Evolutionary conservation across 441 rosid genomes (phyloP).

Genomic region (Manihot esculenta): DNA sequence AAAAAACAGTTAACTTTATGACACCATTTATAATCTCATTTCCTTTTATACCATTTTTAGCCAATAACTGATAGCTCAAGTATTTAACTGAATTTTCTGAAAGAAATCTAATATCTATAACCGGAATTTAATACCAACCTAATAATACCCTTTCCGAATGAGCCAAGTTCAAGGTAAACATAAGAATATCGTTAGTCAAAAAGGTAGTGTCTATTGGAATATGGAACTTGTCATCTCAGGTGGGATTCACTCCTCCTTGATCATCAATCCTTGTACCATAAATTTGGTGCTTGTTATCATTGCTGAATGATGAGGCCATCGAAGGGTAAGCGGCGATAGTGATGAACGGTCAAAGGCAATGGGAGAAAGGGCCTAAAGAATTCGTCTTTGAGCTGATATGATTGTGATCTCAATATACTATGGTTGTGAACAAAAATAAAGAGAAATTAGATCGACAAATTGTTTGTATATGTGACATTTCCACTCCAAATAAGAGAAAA

Average conservation of each 20-base stretch:
- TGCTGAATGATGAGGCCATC: neutral
- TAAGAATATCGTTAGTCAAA: constrained; percentile 33
- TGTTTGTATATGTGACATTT: too few species aligned
- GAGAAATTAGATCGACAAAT: neutral
- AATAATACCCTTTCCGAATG: constrained; percentile 33
- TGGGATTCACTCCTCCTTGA: constrained; percentile 46
- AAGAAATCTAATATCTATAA: constrained; percentile 35
- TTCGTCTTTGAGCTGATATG: constrained; percentile 44
- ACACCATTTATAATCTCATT: constrained; percentile 48
- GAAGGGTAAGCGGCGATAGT: constrained; percentile 37
- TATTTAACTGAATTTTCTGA: constrained; percentile 33
- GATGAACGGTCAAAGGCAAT: constrained; percentile 52
- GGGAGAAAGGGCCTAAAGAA: constrained; percentile 28
- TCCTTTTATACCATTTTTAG: constrained; percentile 47
- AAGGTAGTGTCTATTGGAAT: constrained; percentile 38
- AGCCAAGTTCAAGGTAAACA: constrained; percentile 36
- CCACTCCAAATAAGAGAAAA: too few species aligned
- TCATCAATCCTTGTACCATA: constrained; percentile 43
- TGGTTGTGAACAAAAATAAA: neutral
- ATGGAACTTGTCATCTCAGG: constrained; percentile 54
- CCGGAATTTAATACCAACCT: constrained; percentile 65
- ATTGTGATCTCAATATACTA: constrained; percentile 50
- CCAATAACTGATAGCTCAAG: constrained; percentile 53
- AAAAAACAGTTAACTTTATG: constrained; percentile 30
- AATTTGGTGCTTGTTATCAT: constrained; percentile 10